phyloP scores from a whole-genome alignment of 495 filamentous ascomycete genomes.

The Talaromyces wortmannii region DNA sequence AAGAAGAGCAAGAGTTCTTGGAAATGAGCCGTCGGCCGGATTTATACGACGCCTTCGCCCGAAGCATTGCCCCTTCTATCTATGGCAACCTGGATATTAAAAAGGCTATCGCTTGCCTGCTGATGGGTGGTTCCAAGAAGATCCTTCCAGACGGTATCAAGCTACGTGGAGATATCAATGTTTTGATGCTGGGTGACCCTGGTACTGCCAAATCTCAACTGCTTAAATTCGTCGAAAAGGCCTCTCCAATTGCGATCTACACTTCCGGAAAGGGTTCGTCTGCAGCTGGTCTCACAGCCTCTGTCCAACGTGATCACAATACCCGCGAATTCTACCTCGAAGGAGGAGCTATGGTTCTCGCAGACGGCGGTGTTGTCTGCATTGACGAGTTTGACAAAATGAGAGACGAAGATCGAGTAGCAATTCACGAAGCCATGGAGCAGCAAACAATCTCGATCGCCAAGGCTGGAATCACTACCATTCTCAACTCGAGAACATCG shows the following conservation, averaged over 20 bases:
- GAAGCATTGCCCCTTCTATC: constrained; percentile 95
- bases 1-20: constrained; percentile 96
- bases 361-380: constrained; percentile 95
- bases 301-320: constrained; percentile 84
- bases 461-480: constrained; percentile 98
- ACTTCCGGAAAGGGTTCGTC: constrained; percentile 99
- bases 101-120: constrained; percentile 93
- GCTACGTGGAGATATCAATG: constrained; percentile 97
- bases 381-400: constrained; percentile 99
- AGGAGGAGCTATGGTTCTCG: constrained; percentile 97
- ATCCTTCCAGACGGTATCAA: constrained; percentile 98
- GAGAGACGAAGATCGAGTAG: constrained; percentile 97
- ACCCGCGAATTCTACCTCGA: constrained; percentile 98
- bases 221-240: constrained; percentile 96
- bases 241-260: constrained; percentile 95
- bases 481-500: constrained; percentile 91
- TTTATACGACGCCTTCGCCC: constrained; percentile 81
- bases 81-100: constrained; percentile 97
- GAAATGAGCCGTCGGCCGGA: constrained; percentile 88
- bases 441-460: constrained; percentile 99
- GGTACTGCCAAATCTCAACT: constrained; percentile 98
- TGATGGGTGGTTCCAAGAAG: constrained; percentile 96
- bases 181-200: constrained; percentile 92
- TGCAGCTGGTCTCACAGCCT: constrained; percentile 95
- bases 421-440: constrained; percentile 99